Evolutionary conservation across 495 filamentous ascomycete species (phyloP).

Genomic region (Hypoxylon intermedium): DNA sequence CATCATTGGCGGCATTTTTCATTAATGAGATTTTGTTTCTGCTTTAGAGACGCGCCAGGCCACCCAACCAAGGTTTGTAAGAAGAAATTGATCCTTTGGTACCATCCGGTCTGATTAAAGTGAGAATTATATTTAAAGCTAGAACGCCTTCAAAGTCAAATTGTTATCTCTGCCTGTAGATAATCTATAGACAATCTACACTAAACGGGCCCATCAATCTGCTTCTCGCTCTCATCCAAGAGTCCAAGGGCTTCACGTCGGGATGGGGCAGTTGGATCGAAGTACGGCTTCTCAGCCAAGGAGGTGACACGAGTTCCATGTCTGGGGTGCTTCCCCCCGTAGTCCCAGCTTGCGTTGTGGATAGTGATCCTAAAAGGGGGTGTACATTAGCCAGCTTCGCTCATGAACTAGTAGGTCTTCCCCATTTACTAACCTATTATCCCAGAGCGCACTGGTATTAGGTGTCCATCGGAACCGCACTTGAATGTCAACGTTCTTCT

Average conservation of each 20-base stretch:
- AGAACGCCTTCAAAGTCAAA: too few species aligned
- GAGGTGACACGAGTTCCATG: conserved; percentile 70
- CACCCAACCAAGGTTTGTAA: too few species aligned
- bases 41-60: too few species aligned
- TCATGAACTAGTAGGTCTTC: background rate
- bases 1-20: too few species aligned
- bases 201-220: conserved; percentile 36
- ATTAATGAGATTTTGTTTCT: too few species aligned
- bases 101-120: too few species aligned
- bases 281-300: conserved; percentile 71
- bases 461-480: conserved; percentile 71
- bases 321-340: conserved; percentile 66
- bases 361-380: conserved; percentile 63
- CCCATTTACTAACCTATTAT: conserved; percentile 60
- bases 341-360: conserved; percentile 73
- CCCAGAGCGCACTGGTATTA: conserved; percentile 67
- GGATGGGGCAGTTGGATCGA: conserved; percentile 63
- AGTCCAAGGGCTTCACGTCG: conserved; percentile 65
- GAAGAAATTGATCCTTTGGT: too few species aligned
- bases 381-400: background rate
- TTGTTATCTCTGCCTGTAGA: background rate
- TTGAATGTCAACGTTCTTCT: conserved; percentile 72
- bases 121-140: too few species aligned
- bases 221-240: conserved; percentile 48
- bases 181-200: background rate